Evolutionary conservation across 345 rosid genomes (phyloP).

Genomic region (Eucalyptus cladocalyx): DNA sequence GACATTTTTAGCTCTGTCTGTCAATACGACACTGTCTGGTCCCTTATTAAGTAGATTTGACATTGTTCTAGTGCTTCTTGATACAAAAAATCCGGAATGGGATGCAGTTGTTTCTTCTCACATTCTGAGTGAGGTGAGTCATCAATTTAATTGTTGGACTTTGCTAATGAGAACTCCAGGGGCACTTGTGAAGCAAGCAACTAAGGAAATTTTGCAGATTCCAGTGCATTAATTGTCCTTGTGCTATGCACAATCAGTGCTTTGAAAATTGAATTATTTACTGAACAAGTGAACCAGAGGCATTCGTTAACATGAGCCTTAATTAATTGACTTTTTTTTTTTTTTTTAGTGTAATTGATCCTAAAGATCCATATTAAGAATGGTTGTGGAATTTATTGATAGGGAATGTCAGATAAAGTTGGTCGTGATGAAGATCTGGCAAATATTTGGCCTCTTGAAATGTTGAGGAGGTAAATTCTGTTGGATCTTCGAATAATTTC

Average conservation of each 20-base stretch:
- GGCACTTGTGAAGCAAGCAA: background rate
- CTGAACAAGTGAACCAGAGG: background rate
- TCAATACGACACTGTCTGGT: conserved; percentile 91
- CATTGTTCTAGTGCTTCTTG: conserved; percentile 86
- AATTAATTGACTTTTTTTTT: background rate
- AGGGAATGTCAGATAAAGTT: conserved; percentile 37
- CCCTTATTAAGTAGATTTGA: conserved; percentile 94
- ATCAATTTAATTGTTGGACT: background rate
- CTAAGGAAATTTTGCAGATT: background rate
- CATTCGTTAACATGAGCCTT: background rate
- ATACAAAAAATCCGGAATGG: conserved; percentile 97
- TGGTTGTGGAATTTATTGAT: background rate
- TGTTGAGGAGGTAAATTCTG: conserved; percentile 61
- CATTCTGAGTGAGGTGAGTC: conserved; percentile 71
- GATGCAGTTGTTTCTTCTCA: conserved; percentile 97
- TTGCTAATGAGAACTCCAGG: background rate
- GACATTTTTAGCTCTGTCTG: conserved; percentile 74
- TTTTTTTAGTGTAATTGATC: background rate
- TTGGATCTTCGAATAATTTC: background rate
- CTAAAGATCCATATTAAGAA: background rate
- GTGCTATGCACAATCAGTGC: background rate
- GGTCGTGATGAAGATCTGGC: conserved; percentile 36
- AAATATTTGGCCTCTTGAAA: conserved; percentile 54
- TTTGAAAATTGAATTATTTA: background rate
- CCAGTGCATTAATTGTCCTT: background rate